Base-by-base conservation (phyloP, 768 basidiomycete species). In the Leccinum aurantiacum region DNA sequence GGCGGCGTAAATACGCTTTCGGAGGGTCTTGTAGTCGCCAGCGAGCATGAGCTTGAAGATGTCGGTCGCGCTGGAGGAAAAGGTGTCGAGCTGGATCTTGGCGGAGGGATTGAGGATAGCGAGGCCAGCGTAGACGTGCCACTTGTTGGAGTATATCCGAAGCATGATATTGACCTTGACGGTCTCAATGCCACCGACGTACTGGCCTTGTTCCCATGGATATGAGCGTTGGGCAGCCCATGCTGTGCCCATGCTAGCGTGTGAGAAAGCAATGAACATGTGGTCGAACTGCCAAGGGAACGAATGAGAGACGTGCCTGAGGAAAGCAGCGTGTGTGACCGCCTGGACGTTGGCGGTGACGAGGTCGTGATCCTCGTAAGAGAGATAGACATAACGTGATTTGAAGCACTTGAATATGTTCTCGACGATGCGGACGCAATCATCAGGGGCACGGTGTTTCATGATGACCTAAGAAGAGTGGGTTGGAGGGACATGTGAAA, bases 91-190 rank as follows among this genome's bases (percentile, higher is more conserved):
- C 71, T 98, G 96, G 1, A 81, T 73, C 46, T 84, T 84, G 0
- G 97, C 97, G 11, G 83, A 87, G 5, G 97, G 96, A 74, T 99
- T 98, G 62, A 99, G 84, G 71, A 98, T 93, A 1, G 96, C 96
- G n/a, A 99, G 84, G 2, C 97, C 96, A 14, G 96, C 96, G 72
- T 99, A 99, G 69, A 99, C 96, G 76, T 99, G 96, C 95, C 95
- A 99, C 61, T 94, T 90, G 74, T 95, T 97, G 48, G 93, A 84
- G 75, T 98, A 99, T 68, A 99, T 98, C 0, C 97, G 92, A 19
- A 97, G 84, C 63, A 91, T 87, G 74, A 98, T 89, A 80, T 99
- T 99, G 67, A 73, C 95, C 76, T 99, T 99, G 66, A 94, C 94
- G 2, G 93, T 95, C 74, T 99, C 97, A 66, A 99, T 95, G 0